Conservation (phyloP, 2,329 filamentous ascomycete species). For the Colletotrichum destructivum region DNA sequence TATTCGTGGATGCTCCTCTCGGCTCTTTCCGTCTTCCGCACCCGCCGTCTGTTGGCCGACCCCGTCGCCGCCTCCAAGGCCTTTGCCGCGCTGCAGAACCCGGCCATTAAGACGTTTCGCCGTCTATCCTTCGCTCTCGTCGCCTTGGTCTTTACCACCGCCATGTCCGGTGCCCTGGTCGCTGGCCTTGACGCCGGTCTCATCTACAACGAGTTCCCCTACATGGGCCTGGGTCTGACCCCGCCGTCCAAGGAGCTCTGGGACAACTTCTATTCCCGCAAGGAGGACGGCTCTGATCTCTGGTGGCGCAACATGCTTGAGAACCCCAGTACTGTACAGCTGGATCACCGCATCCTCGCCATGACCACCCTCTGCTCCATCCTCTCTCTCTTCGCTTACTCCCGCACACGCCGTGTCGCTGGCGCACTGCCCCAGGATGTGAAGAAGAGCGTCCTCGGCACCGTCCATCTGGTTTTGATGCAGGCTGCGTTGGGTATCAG, state of each 20-base stretch:
- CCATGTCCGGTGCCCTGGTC: slow-evolving; percentile 93
- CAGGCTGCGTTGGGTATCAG: slow-evolving; percentile 91
- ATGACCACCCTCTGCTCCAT: slow-evolving; percentile 89
- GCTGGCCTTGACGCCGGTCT: slow-evolving; percentile 95
- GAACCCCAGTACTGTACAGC: slow-evolving; percentile 95
- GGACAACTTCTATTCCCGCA: slow-evolving; percentile 87
- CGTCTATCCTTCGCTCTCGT: slow-evolving; percentile 80
- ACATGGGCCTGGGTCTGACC: slow-evolving; percentile 88
- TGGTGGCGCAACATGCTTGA: slow-evolving; percentile 99
- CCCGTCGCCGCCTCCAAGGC: slow-evolving; percentile 74
- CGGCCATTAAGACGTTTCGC: slow-evolving; percentile 81
- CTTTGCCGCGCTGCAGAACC: slow-evolving; percentile 74
- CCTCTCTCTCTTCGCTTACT: slow-evolving; percentile 85
- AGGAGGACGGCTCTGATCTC: slow-evolving; percentile 83
- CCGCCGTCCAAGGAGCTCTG: slow-evolving; percentile 89
- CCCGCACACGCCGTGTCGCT: slow-evolving; percentile 74
- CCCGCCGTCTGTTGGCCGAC: slow-evolving; percentile 78
- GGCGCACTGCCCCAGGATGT: slow-evolving; percentile 74
- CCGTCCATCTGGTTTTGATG: slow-evolving; percentile 85
- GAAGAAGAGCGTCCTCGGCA: slow-evolving; percentile 79
- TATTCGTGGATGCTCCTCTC: slow-evolving; percentile 96
- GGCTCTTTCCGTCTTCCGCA: slow-evolving; percentile 86
- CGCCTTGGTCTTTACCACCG: slow-evolving; percentile 86
- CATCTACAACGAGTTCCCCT: slow-evolving; percentile 99
- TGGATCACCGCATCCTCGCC: slow-evolving; percentile 94